Evolutionary conservation across 2,329 filamentous ascomycete species (phyloP).

Genomic region (Cladophialophora yegresii): DNA sequence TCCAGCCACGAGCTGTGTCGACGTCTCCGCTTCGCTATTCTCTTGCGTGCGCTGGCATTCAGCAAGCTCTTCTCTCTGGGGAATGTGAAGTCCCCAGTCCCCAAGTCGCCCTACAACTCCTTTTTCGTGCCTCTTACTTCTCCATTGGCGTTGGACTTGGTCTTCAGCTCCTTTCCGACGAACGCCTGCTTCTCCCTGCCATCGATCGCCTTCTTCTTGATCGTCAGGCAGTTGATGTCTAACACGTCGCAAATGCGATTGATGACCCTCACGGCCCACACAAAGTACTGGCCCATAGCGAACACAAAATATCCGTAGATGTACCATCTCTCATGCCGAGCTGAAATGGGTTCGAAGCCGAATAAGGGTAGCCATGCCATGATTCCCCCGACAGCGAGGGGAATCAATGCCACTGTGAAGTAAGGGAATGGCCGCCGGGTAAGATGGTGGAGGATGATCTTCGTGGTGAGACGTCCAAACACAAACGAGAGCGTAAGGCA

Average conservation of each 20-base stretch:
- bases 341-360: constrained; percentile 63
- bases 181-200: constrained; percentile 9
- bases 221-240: constrained; percentile 92
- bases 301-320: constrained; percentile 83
- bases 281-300: constrained; percentile 80
- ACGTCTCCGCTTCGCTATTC: not conserved
- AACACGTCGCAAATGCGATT: constrained; percentile 88
- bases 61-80: not conserved
- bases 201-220: constrained; percentile 47
- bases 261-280: constrained; percentile 90
- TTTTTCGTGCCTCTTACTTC: constrained; percentile 24
- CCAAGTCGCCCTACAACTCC: constrained; percentile 17
- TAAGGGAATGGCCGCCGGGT: constrained; percentile 92
- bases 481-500: constrained; percentile 95
- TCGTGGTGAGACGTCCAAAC: constrained; percentile 96
- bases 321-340: constrained; percentile 72
- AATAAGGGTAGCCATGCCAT: constrained; percentile 79
- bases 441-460: constrained; percentile 95
- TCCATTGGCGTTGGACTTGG: constrained; percentile 15
- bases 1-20: not conserved
- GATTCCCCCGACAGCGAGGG: constrained; percentile 80
- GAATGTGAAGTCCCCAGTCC: not conserved
- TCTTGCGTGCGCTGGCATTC: not conserved
- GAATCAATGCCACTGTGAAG: constrained; percentile 89
- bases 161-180: not conserved